A percentile compares a stretch with the other conserved stretches of the same genome.
Evolutionary conservation across 1,139 yeast species (phyloP).

Genomic region (Blastobotrys raffinosifermentans): DNA sequence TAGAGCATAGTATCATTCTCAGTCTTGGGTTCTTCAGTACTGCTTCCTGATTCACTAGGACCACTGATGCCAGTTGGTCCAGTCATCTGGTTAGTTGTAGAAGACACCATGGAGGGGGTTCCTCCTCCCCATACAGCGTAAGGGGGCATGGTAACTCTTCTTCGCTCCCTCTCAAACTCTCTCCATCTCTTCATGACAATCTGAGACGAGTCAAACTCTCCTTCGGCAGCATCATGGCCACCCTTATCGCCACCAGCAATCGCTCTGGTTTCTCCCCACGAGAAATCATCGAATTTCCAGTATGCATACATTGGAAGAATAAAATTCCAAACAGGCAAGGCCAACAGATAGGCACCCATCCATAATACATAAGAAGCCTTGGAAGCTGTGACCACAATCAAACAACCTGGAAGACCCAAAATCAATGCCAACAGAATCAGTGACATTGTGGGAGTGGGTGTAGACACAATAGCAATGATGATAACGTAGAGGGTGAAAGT

Average conservation of each 20-base stretch:
- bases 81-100: not conserved
- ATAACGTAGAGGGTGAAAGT: constrained; percentile 74
- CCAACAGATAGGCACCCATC: constrained; percentile 73
- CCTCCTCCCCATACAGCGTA: not conserved
- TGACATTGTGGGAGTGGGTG: constrained; percentile 74
- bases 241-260: constrained; percentile 62
- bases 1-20: not conserved
- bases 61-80: not conserved
- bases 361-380: constrained; percentile 69
- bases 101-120: not conserved
- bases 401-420: constrained; percentile 82
- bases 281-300: constrained; percentile 97
- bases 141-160: constrained; percentile 10
- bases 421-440: constrained; percentile 68
- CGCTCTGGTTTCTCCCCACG: constrained; percentile 97
- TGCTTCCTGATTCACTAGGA: not conserved
- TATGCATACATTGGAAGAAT: constrained; percentile 82
- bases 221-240: constrained; percentile 66
- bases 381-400: constrained; percentile 85
- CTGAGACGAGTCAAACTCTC: constrained; percentile 82
- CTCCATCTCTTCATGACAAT: constrained; percentile 92
- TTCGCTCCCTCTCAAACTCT: constrained; percentile 71
- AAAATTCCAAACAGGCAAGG: constrained; percentile 94
- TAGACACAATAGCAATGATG: constrained; percentile 60
- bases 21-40: not conserved